Evolutionary conservation across 2,329 filamentous ascomycete genomes (phyloP), one percentile per base, ranked within the genome.

Genomic region (Sarocladium oryzae): DNA sequence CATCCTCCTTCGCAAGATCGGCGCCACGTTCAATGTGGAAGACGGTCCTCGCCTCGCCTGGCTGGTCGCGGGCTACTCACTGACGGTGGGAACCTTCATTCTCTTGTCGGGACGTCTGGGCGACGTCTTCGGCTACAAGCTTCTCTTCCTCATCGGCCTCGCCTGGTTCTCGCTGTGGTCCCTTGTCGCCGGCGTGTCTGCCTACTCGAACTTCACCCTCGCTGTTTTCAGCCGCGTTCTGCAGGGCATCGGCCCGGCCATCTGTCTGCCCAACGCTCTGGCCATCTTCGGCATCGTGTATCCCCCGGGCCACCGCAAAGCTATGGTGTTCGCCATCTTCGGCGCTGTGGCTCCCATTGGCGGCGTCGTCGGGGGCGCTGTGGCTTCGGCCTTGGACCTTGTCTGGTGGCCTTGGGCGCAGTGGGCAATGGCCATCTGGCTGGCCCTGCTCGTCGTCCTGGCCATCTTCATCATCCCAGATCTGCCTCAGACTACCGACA

Each of bases 191-290:
- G 79, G 78, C 0, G 52, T 70, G 0, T 61, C 64, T 1, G 59
- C 61, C 45, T 74, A 71, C 52, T 69, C 68, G 4, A 63, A 62
- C 50, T 63, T 62, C 50, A 64, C 69, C 1, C 63, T 78, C 11
- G 79, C 80, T 57, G 69, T 77, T 53, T 66, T 75, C 32, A 69
- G 71, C n/a, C 70, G 80, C 5, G 77, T 74, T 0, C 61, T 82
- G 2, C 79, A 84, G 55, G 79, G 81, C 0, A 73, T 84, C 16
- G 85, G 84, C 0, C 79, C 81, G 0, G 81, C 82, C 0, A 69
- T 88, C 30, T 66, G 76, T 10, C 67, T 87, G 21, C 84, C 85
- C 1, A 88, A 85, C 55, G 81, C 72, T 0, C 64, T 87, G 20
- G 83, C 82, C 2, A 70, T 88, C 11, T 63, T 87, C 0, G 82